Percentiles rank a stretch among this genome's conserved stretches.
These are phyloP conservation scores for Aspergillus felis DNA, from an alignment of 2,329 filamentous ascomycete species.

Conservation along the genomic window DNA sequence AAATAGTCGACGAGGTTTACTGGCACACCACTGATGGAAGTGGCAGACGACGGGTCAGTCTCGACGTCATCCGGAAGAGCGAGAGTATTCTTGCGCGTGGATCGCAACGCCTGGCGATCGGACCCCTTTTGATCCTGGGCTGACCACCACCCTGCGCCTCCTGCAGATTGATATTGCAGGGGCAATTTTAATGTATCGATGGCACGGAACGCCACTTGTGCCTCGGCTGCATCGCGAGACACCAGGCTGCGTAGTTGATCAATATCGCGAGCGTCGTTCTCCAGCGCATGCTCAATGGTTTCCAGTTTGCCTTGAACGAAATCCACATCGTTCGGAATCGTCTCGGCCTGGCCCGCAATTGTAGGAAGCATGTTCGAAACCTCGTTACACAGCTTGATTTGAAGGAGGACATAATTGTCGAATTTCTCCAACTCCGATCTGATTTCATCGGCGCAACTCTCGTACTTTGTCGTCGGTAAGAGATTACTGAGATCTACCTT, in stretches of 20 bases:
- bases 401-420: slow-evolving; percentile 74
- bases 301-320: slow-evolving; percentile 60
- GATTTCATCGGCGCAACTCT: slow-evolving; percentile 78
- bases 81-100: slow-evolving; percentile 41
- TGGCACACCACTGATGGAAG: slow-evolving; percentile 49
- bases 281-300: slow-evolving; percentile 59
- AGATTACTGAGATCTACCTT: slow-evolving; percentile 76
- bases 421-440: slow-evolving; percentile 73
- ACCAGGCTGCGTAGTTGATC: slow-evolving; percentile 54
- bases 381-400: slow-evolving; percentile 69
- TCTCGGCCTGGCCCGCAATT: slow-evolving; percentile 61
- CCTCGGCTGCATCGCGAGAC: slow-evolving; percentile 65
- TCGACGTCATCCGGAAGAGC: slow-evolving; percentile 46
- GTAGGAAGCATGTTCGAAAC: slow-evolving; percentile 67
- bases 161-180: slow-evolving; percentile 54
- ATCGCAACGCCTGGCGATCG: slow-evolving; percentile 36
- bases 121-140: slow-evolving; percentile 36
- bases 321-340: slow-evolving; percentile 62
- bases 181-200: slow-evolving; percentile 73
- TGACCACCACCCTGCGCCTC: slow-evolving; percentile 38
- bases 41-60: slow-evolving; percentile 35
- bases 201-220: slow-evolving; percentile 67
- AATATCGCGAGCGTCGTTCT: slow-evolving; percentile 60
- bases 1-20: slow-evolving; percentile 63
- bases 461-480: slow-evolving; percentile 83